Conservation (phyloP, 1,139 yeast genomes). For the Magnusiomyces fungicola region DNA sequence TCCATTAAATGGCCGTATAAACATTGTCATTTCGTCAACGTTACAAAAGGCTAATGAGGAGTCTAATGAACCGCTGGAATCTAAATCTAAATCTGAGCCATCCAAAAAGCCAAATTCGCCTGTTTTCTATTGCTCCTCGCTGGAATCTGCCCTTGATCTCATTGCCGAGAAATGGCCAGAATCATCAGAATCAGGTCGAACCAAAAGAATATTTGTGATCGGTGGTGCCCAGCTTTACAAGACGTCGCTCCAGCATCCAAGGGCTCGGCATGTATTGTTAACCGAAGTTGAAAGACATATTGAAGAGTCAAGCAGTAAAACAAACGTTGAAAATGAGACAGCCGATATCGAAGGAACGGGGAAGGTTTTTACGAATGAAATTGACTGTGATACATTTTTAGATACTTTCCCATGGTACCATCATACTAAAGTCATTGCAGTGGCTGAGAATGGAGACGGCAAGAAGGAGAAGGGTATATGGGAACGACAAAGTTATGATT, state of each 20-base stretch:
- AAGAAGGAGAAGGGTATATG: slow-evolving; percentile 29
- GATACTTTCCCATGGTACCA: slow-evolving; percentile 33
- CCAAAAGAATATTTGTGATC: slow-evolving; percentile 55
- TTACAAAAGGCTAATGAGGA: slow-evolving; percentile 18
- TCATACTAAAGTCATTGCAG: too few relatives aligned
- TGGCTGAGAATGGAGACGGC: slow-evolving; percentile 6
- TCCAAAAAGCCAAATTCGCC: slow-evolving; percentile 33
- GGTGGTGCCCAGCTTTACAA: slow-evolving; percentile 92
- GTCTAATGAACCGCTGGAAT: slow-evolving; percentile 25
- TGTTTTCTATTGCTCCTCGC: slow-evolving; percentile 42
- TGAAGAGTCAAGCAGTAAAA: slow-evolving; percentile 20
- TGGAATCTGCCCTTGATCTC: slow-evolving; percentile 26
- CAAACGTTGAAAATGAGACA: neutral
- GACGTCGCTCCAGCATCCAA: slow-evolving; percentile 40
- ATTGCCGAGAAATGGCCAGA: slow-evolving; percentile 15
- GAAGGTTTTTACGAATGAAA: too few relatives aligned
- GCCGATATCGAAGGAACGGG: too few relatives aligned
- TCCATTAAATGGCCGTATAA: slow-evolving; percentile 70
- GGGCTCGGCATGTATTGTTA: slow-evolving; percentile 54
- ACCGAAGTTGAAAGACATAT: slow-evolving; percentile 50
- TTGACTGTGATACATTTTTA: slow-evolving; percentile 57
- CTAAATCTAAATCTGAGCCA: slow-evolving; percentile 19
- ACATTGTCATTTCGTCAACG: slow-evolving; percentile 63
- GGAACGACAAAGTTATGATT: slow-evolving; percentile 29
- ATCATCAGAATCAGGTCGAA: slow-evolving; percentile 19